phyloP scores from a whole-genome alignment of 176 grass and related monocot genomes.

The Bothriochloa decipiens region DNA sequence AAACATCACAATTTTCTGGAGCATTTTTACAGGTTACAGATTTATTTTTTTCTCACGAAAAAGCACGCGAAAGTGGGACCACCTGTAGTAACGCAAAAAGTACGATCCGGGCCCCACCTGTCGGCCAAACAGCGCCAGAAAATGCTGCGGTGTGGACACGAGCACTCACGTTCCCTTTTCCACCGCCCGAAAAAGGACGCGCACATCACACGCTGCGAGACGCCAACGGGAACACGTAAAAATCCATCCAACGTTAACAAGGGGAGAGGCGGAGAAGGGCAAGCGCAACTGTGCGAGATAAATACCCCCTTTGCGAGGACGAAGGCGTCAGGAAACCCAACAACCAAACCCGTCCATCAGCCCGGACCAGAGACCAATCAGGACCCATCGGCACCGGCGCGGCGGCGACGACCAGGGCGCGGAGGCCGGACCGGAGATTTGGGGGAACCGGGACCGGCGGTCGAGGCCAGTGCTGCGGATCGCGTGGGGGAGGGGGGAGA shows the following conservation, averaged over 20 bases:
- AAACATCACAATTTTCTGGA: neutral
- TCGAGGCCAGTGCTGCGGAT: neutral
- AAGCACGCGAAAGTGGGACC: neutral
- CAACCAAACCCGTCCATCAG: constrained; percentile 2
- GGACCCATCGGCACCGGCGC: neutral
- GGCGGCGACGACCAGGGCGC: constrained; percentile 27
- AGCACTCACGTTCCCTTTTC: neutral
- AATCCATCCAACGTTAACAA: neutral
- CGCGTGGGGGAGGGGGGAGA: neutral
- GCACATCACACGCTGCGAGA: neutral
- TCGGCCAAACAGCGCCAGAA: neutral
- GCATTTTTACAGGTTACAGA: neutral
- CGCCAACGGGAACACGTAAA: neutral
- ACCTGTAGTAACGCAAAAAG: neutral
- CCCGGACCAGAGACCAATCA: too few relatives aligned
- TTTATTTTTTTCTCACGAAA: neutral
- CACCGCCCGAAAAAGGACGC: neutral
- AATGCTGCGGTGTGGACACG: neutral
- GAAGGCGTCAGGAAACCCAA: constrained; percentile 7
- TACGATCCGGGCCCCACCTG: neutral
- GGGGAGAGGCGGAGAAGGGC: neutral
- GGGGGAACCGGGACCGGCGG: neutral
- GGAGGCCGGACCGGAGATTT: neutral
- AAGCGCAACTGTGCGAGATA: constrained; percentile 10
- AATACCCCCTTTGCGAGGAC: neutral